phyloP scores from a whole-genome alignment of 306 rosid species.

The Glycyrrhiza uralensis region DNA sequence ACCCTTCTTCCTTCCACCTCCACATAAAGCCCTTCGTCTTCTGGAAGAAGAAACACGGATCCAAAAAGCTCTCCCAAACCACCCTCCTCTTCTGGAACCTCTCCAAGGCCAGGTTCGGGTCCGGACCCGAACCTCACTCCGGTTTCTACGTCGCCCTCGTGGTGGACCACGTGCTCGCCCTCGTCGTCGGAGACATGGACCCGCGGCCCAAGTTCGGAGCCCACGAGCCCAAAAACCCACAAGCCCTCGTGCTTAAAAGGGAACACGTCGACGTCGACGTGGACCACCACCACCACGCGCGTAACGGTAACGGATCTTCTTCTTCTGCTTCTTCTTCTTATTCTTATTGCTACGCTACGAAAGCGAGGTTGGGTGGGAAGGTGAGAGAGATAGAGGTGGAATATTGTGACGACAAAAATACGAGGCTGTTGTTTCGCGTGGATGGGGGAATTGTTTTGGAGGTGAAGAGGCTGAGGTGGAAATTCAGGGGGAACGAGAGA shows the following conservation, averaged over 20 bases:
- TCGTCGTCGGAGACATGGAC: constrained; percentile 62
- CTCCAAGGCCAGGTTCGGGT: constrained; percentile 46
- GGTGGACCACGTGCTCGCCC: constrained; percentile 44
- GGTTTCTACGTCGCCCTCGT: constrained; percentile 59
- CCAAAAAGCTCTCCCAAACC: constrained; percentile 47
- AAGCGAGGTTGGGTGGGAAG: constrained; percentile 44
- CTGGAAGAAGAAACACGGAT: constrained; percentile 68
- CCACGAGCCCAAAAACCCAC: constrained; percentile 22
- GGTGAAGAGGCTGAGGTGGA: constrained; percentile 69
- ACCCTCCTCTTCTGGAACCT: constrained; percentile 65
- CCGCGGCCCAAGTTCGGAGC: constrained; percentile 44
- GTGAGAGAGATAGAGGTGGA: constrained; percentile 51
- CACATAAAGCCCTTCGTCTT: constrained; percentile 54
- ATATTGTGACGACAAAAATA: constrained; percentile 31
- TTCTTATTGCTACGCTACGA: constrained; percentile 45
- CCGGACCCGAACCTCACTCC: constrained; percentile 60
- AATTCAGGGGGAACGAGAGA: constrained; percentile 67
- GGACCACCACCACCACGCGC: too few species aligned
- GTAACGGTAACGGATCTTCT: constrained; percentile 3
- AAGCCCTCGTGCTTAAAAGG: constrained; percentile 43
- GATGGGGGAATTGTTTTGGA: constrained; percentile 48
- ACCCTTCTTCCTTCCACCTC: constrained; percentile 51
- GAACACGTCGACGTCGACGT: constrained; percentile 65
- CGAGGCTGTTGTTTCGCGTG: constrained; percentile 47
- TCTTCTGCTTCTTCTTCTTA: too few species aligned